These are phyloP conservation scores for Globisporangium cystogenes DNA, from an alignment of 352 stramenopile genomes.

Conservation along the genomic window DNA sequence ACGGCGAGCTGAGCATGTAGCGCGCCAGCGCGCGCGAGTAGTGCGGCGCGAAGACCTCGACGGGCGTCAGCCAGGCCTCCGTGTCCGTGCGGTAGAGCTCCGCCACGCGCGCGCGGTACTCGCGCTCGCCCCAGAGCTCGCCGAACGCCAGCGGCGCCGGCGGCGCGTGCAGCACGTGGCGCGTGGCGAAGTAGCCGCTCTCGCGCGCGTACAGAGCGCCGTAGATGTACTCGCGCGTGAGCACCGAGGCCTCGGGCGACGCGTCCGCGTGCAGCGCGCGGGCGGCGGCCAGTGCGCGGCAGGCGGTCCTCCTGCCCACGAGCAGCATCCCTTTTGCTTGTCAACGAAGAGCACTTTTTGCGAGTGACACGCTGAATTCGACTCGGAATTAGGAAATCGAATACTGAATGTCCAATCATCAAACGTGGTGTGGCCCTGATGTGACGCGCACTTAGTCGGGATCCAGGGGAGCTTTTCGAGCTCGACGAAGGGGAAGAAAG, in stretches of 20 bases:
- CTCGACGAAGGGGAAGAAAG: no score
- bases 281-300: no score
- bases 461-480: no score
- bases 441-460: no score
- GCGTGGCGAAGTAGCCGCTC: conserved; percentile 81
- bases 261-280: neutral
- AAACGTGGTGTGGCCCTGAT: no score
- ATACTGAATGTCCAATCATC: no score
- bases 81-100: conserved; percentile 60
- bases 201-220: conserved; percentile 73
- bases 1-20: conserved; percentile 83
- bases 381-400: no score
- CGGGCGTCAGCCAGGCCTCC: conserved; percentile 88
- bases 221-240: conserved; percentile 85
- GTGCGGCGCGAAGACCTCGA: conserved; percentile 85
- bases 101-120: conserved; percentile 61
- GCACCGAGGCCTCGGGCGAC: conserved; percentile 15
- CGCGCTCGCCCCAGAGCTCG: conserved; percentile 66
- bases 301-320: no score
- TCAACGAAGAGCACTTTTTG: neutral
- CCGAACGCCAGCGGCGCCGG: conserved; percentile 60
- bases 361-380: no score
- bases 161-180: conserved; percentile 71
- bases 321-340: neutral
- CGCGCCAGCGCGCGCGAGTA: conserved; percentile 86